Evolutionary conservation across 768 basidiomycete species (phyloP).

Genomic region (Mycena albidolilacea): DNA sequence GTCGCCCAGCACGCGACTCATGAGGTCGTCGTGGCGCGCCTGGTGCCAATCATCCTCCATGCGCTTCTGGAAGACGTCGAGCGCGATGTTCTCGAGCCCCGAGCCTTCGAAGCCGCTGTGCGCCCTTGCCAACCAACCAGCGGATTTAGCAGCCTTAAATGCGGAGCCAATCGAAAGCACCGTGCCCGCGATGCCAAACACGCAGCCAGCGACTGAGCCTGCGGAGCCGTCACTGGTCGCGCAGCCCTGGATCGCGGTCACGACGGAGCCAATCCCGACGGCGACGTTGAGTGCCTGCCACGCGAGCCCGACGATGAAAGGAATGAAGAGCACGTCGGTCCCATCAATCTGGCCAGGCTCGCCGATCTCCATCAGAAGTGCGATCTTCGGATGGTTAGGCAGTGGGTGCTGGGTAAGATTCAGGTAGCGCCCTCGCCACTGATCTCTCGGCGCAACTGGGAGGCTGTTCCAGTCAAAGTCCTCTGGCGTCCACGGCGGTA

Average conservation of each 20-base stretch:
- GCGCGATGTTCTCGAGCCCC: constrained; percentile 14
- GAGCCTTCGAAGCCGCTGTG: constrained; percentile 15
- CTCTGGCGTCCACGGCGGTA: constrained; percentile 11
- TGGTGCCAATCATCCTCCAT: constrained; percentile 4
- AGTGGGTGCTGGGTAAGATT: constrained; percentile 12
- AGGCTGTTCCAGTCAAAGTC: constrained; percentile 15
- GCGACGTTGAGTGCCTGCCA: constrained; percentile 11
- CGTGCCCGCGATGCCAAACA: constrained; percentile 11
- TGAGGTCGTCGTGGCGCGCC: constrained; percentile 19
- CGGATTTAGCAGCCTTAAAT: constrained; percentile 8
- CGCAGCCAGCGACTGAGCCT: constrained; percentile 17
- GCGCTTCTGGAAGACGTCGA: constrained; percentile 11
- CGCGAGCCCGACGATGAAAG: constrained; percentile 12
- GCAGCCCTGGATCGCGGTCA: constrained; percentile 19
- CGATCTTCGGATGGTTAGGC: constrained; percentile 19
- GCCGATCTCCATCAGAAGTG: constrained; percentile 11
- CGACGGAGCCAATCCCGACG: constrained; percentile 11
- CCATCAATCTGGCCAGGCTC: constrained; percentile 13
- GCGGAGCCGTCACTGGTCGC: constrained; percentile 21
- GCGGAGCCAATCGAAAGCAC: constrained; percentile 15
- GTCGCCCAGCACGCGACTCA: constrained; percentile 13
- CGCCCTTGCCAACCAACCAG: constrained; percentile 17
- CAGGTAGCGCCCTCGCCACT: constrained; percentile 9
- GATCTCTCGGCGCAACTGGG: constrained; percentile 10
- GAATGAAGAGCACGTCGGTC: constrained; percentile 13